phyloP scores from a whole-genome alignment of 495 filamentous ascomycete genomes.

The Tuber aestivum region DNA sequence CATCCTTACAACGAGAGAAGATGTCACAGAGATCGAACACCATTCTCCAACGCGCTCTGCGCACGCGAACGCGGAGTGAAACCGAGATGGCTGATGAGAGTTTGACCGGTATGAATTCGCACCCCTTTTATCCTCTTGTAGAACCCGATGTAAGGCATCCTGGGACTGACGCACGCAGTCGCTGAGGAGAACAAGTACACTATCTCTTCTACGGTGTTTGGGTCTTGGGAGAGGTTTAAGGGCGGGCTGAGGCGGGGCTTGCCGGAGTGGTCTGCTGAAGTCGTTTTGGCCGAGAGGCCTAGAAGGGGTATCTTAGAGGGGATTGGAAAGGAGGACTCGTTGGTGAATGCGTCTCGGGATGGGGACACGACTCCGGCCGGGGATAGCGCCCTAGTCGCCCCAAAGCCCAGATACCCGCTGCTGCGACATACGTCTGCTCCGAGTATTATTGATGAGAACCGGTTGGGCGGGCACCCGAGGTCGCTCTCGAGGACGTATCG shows the following conservation, averaged over 20 bases:
- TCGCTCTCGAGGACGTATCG: neutral
- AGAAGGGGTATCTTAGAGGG: neutral
- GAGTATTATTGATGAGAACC: neutral
- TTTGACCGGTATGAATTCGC: neutral
- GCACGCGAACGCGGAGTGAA: neutral
- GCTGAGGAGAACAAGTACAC: neutral
- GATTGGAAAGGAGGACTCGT: neutral
- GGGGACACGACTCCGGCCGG: neutral
- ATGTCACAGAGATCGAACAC: neutral
- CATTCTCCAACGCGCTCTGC: neutral
- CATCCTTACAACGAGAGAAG: neutral
- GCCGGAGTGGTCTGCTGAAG: neutral
- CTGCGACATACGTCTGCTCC: neutral
- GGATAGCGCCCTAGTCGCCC: neutral
- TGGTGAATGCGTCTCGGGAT: neutral
- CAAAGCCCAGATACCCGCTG: neutral
- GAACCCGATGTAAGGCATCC: neutral
- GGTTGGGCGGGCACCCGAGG: neutral
- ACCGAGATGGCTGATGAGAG: neutral
- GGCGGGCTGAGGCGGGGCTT: neutral
- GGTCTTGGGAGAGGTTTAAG: constrained; percentile 1
- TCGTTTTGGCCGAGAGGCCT: neutral
- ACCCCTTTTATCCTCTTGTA: neutral
- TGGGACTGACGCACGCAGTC: neutral
- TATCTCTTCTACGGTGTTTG: neutral